A percentile compares a stretch with the other conserved stretches of the same genome.
Conservation (phyloP, 495 filamentous ascomycete genomes). For the Pseudevernia furfuracea region DNA sequence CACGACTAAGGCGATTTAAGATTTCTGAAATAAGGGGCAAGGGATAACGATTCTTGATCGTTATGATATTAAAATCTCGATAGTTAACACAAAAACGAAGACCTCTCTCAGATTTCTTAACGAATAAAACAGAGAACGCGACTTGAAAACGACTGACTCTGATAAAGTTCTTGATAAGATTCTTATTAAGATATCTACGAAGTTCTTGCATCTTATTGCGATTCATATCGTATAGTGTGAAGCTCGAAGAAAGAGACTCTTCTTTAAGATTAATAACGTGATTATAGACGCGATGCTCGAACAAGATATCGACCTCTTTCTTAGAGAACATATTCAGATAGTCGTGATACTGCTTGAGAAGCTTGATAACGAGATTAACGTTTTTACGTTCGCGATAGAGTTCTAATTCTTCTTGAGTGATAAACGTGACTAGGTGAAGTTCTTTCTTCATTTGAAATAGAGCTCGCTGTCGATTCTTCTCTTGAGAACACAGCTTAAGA, state of each 20-base stretch:
- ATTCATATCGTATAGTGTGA: not conserved
- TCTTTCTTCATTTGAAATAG: not conserved
- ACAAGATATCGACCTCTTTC: not conserved
- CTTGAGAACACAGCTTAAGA: not conserved
- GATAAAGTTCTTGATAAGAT: not conserved
- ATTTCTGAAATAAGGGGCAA: slow-evolving; percentile 39
- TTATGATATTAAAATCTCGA: slow-evolving; percentile 37
- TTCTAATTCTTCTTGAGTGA: not conserved
- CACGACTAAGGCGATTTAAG: slow-evolving; percentile 25
- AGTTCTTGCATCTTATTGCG: not conserved
- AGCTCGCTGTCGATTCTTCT: not conserved
- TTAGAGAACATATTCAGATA: not conserved
- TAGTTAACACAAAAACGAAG: slow-evolving; percentile 33
- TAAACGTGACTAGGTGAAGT: not conserved
- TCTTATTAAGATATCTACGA: not conserved
- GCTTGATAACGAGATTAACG: not conserved
- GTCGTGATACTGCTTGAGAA: not conserved
- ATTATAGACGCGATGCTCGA: not conserved
- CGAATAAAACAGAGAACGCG: not conserved
- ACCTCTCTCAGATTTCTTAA: not conserved
- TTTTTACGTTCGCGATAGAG: not conserved
- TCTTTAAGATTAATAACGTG: not conserved
- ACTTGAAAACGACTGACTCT: not conserved
- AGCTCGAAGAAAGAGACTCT: not conserved
- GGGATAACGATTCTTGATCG: slow-evolving; percentile 37